Percentiles rank a stretch among this genome's conserved stretches.
phyloP scores from a whole-genome alignment of 2,329 filamentous ascomycete genomes.

The Diaporthe longicolla region DNA sequence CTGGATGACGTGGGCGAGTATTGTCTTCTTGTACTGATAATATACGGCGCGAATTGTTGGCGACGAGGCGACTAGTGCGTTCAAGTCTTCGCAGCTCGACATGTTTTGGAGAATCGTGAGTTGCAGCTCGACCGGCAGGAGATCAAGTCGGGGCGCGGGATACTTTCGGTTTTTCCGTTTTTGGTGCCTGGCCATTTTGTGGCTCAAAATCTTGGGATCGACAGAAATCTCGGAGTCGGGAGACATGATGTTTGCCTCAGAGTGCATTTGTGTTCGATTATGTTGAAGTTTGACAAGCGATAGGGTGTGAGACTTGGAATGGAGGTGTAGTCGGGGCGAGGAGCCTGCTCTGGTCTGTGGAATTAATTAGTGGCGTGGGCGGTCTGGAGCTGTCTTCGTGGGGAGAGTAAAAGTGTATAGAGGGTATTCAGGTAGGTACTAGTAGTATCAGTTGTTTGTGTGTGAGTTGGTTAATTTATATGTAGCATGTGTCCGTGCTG shows the following conservation, averaged over 20 bases:
- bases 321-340: too few species aligned
- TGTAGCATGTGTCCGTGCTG: neutral
- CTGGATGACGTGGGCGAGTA: neutral
- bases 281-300: too few species aligned
- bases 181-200: neutral
- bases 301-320: too few species aligned
- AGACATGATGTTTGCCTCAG: neutral
- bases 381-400: too few species aligned
- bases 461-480: too few species aligned
- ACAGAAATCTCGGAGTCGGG: too few species aligned
- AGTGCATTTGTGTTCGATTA: too few species aligned
- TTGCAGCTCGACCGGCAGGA: neutral
- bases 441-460: neutral
- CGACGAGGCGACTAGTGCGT: neutral
- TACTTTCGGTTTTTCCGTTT: too few species aligned
- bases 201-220: neutral
- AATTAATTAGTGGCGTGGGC: too few species aligned
- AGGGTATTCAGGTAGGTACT: too few species aligned
- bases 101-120: neutral
- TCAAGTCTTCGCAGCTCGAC: neutral
- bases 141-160: neutral
- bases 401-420: neutral
- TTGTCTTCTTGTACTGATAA: neutral
- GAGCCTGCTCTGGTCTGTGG: too few species aligned
- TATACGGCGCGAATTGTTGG: neutral